Conservation (phyloP, 805 yeast species). For the Suhomyces sp. region DNA sequence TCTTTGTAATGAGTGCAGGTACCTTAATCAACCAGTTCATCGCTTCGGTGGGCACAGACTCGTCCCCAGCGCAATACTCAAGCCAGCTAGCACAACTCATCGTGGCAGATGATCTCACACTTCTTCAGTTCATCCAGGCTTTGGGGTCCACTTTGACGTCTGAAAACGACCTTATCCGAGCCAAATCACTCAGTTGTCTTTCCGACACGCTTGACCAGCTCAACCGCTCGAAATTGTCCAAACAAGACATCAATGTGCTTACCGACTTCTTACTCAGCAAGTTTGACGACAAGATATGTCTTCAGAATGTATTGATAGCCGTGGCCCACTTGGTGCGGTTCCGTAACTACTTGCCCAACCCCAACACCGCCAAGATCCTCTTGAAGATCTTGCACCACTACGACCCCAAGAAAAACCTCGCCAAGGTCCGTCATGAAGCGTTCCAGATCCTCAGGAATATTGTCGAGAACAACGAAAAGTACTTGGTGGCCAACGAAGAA, state of each 20-base stretch:
- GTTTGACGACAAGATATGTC: conserved; percentile 60
- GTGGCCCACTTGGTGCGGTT: conserved; percentile 50
- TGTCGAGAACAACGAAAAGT: conserved; percentile 25
- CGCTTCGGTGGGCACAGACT: conserved; percentile 29
- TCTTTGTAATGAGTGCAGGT: conserved; percentile 20
- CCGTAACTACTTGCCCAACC: conserved; percentile 43
- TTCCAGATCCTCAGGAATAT: conserved; percentile 49
- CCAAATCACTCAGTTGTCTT: conserved; percentile 45
- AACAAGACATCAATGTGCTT: conserved; percentile 50
- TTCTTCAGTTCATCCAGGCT: conserved; percentile 54
- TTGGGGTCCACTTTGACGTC: conserved; percentile 66
- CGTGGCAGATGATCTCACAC: conserved; percentile 23
- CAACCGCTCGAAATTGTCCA: conserved; percentile 22
- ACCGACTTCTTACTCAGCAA: conserved; percentile 62
- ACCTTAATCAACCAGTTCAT: conserved; percentile 39
- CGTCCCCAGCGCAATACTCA: conserved; percentile 18
- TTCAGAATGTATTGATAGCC: conserved; percentile 54
- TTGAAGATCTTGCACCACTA: conserved; percentile 26
- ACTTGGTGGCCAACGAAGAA: conserved; percentile 14
- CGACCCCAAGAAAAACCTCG: conserved; percentile 57
- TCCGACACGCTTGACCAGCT: conserved; percentile 32
- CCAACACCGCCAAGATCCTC: conserved; percentile 14
- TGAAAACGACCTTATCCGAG: conserved; percentile 52
- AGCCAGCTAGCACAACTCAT: conserved; percentile 24
- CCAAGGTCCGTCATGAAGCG: conserved; percentile 59